Evolutionary conservation across 495 filamentous ascomycete genomes (phyloP).

Genomic region (Aspergillus wentii): DNA sequence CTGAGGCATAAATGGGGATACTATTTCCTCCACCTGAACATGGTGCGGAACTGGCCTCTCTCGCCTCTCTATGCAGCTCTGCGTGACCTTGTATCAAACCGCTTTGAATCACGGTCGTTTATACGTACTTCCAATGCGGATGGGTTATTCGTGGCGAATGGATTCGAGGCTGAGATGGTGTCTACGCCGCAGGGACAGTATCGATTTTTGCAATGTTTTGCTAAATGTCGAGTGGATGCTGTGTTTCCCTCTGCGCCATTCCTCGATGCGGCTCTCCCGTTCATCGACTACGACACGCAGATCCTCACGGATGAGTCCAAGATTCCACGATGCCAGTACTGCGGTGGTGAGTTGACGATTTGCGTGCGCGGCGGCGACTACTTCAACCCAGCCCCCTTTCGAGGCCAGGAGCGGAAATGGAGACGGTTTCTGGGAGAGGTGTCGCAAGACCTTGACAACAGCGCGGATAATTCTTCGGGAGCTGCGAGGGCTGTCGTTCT

Average conservation of each 20-base stretch:
- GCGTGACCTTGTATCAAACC: background rate
- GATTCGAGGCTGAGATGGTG: constrained; percentile 8
- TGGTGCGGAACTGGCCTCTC: constrained; percentile 17
- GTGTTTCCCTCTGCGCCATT: constrained; percentile 13
- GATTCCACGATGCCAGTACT: constrained; percentile 14
- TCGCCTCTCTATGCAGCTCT: constrained; percentile 10
- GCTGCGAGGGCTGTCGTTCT: constrained; percentile 10
- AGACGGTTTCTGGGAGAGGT: constrained; percentile 6
- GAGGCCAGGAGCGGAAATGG: constrained; percentile 10
- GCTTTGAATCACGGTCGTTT: constrained; percentile 6
- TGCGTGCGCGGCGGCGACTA: constrained; percentile 20
- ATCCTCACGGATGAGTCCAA: constrained; percentile 9
- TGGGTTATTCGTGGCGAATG: constrained; percentile 18
- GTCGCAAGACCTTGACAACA: background rate
- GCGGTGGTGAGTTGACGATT: constrained; percentile 13
- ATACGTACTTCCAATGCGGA: constrained; percentile 22
- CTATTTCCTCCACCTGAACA: constrained; percentile 18
- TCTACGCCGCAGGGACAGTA: constrained; percentile 22
- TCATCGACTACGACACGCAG: constrained; percentile 15
- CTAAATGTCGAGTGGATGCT: constrained; percentile 16
- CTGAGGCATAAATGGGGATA: constrained; percentile 21
- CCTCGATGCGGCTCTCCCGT: constrained; percentile 12
- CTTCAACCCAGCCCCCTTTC: constrained; percentile 15
- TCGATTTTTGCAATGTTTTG: constrained; percentile 16
- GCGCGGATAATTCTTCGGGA: background rate